Base-by-base conservation (phyloP, 2,329 filamentous ascomycete genomes). In the Calonectria pseudoreteaudii region DNA sequence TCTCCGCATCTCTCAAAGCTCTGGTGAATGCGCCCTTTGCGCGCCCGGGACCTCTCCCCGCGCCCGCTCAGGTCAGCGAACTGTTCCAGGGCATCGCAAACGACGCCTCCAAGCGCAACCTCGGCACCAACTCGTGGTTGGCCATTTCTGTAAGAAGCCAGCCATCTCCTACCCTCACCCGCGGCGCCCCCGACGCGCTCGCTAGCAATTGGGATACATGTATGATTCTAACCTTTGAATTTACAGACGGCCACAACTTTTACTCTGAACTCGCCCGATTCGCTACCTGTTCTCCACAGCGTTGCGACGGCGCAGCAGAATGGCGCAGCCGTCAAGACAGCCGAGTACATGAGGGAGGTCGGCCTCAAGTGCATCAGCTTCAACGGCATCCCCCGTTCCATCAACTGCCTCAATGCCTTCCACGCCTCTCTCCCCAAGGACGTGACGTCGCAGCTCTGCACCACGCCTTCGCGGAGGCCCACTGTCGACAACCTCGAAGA, bases 181-280 rank as follows among this genome's bases (percentile, higher is more conserved):
- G n/a, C n/a, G n/a, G n/a, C n/a, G 16, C 36, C 4, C 16, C 14
- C 38, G 14, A 16, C 14, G 36, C 14, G 41, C 8, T 47, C 1
- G 41, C 16, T 3, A 28, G 14, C 13, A 58, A 53, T 31, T 58
- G 18, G 30, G 30, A 31, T 31, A 8, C 4, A 31, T 31, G 30
- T 4, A 4, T 31, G 9, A 23, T 34, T 28, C 75, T 81, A 13
- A 80, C 3, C 9, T 23, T 2, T 67, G 16, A 2, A 10, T 2
- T 6, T 18, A n/a, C n/a, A 95, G 92, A 93, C 94, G 0, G 95
- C 94, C 38, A 93, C 94, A 23, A 95, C 94, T 2, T 94, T 96
- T 86, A 97, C 95, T 1, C 91, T 97, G 87, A 97, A 97, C 86
- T 95, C 94, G 2, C 94, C 94, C 30, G 93, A 94, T 71, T 93